Evolutionary conservation across 2,329 filamentous ascomycete genomes (phyloP).

Genomic region (Aspergillus uvarum): DNA sequence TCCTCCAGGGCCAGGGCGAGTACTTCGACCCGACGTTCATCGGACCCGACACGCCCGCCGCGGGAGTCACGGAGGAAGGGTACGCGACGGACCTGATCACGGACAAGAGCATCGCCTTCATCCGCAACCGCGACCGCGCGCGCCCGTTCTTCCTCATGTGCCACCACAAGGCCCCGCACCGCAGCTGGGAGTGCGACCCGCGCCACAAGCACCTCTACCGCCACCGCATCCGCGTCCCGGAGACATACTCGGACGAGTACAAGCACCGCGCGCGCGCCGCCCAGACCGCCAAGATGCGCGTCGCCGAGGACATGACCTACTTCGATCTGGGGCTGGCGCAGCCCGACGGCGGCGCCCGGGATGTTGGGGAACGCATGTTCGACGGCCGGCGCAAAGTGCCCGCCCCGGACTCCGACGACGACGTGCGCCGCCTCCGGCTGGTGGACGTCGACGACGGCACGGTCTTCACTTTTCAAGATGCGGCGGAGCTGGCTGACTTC

Average conservation of each 20-base stretch:
- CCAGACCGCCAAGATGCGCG: too few species aligned
- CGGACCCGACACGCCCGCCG: conserved; percentile 29
- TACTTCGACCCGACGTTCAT: conserved; percentile 56
- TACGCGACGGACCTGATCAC: conserved; percentile 57
- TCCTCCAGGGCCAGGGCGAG: conserved; percentile 54
- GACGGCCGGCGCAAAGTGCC: neutral
- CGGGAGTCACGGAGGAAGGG: conserved; percentile 36
- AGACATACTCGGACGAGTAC: too few species aligned
- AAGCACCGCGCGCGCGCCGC: too few species aligned
- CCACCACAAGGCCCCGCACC: conserved; percentile 57
- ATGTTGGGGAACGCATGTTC: conserved; percentile 1
- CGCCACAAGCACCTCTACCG: conserved; percentile 52
- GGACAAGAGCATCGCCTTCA: conserved; percentile 49
- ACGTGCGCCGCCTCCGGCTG: neutral
- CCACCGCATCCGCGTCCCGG: conserved; percentile 24
- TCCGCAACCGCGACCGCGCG: conserved; percentile 32
- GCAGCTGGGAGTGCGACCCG: conserved; percentile 52
- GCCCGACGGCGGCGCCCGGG: conserved; percentile 46
- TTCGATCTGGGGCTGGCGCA: conserved; percentile 53
- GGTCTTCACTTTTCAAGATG: conserved; percentile 47
- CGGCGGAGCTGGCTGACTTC: conserved; percentile 50
- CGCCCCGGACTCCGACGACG: neutral
- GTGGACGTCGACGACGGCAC: conserved; percentile 44
- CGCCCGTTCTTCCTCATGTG: conserved; percentile 57
- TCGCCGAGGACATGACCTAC: conserved; percentile 39